A percentile compares a stretch with the other conserved stretches of the same genome.
Conservation (phyloP, 352 stramenopile genomes). For the Pythium phragmiticola region DNA sequence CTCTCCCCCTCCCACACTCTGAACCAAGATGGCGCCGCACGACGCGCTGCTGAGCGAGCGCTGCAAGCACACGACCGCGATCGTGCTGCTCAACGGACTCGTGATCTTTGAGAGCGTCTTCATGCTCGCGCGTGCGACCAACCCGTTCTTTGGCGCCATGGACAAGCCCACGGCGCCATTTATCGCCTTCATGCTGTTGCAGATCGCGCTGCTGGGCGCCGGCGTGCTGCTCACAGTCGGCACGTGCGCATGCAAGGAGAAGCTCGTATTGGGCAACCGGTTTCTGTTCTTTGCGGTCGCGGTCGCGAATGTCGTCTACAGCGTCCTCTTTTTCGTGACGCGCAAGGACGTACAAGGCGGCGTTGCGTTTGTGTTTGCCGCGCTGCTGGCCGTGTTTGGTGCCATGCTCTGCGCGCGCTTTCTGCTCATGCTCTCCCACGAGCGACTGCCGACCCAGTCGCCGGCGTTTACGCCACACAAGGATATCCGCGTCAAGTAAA, state of each 20-base stretch:
- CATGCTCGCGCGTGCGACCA: constrained; percentile 31
- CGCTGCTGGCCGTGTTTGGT: constrained; percentile 25
- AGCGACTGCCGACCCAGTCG: constrained; percentile 32
- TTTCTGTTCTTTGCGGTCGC: constrained; percentile 26
- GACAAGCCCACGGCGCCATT: constrained; percentile 28
- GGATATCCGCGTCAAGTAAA: constrained; percentile 21
- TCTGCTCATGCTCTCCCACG: constrained; percentile 21
- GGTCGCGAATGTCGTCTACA: constrained; percentile 33
- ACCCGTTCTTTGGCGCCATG: constrained; percentile 38
- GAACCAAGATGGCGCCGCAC: neutral
- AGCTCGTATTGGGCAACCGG: constrained; percentile 29
- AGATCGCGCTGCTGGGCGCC: constrained; percentile 31
- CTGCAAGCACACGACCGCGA: constrained; percentile 32
- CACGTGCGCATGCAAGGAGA: constrained; percentile 29
- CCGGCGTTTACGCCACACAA: constrained; percentile 26
- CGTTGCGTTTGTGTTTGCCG: constrained; percentile 16
- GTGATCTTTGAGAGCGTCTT: constrained; percentile 33
- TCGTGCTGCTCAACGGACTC: constrained; percentile 33
- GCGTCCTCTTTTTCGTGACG: constrained; percentile 20
- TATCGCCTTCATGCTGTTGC: constrained; percentile 38
- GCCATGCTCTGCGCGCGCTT: constrained; percentile 31
- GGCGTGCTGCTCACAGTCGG: constrained; percentile 28
- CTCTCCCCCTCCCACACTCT: neutral
- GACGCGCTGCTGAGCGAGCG: constrained; percentile 22
- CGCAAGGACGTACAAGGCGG: constrained; percentile 16